These are phyloP conservation scores for Fusarium siculi DNA, from an alignment of 2,329 filamentous ascomycete species.

Conservation along the genomic window DNA sequence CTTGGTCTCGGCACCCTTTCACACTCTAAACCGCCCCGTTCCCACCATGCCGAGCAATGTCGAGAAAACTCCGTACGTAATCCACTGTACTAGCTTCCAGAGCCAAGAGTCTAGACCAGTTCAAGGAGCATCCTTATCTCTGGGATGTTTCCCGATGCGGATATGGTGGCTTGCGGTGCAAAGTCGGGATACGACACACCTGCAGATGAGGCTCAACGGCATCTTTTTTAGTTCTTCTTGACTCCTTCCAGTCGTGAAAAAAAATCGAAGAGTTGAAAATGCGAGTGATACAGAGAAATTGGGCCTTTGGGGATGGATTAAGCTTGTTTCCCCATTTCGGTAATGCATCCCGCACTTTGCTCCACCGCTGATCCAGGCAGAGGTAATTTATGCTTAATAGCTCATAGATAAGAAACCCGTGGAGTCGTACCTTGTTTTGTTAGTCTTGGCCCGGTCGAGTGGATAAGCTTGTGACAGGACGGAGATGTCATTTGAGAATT, in stretches of 20 bases:
- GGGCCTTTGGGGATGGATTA: not conserved
- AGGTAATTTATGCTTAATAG: constrained; percentile 27
- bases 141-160: not conserved
- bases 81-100: constrained; percentile 14
- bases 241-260: too few species aligned
- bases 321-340: constrained; percentile 21
- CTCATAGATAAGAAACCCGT: constrained; percentile 24
- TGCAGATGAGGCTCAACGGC: constrained; percentile 26
- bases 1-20: not conserved
- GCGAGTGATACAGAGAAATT: rapidly evolving
- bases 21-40: not conserved
- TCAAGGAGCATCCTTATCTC: constrained; percentile 9
- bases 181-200: constrained; percentile 5
- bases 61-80: constrained; percentile 25
- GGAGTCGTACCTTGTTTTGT: not conserved
- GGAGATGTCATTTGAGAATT: not conserved
- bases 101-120: constrained; percentile 9
- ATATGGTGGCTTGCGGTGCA: constrained; percentile 1
- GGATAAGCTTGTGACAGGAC: not conserved
- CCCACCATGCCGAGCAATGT: constrained; percentile 25
- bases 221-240: not conserved
- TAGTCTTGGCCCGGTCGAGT: constrained; percentile 4
- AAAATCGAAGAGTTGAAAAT: not conserved
- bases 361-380: constrained; percentile 13
- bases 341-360: not conserved